A percentile compares a stretch with the other conserved stretches of the same genome.
Conservation (phyloP, 116 monocot species). For the Cymodocea nodosa region DNA sequence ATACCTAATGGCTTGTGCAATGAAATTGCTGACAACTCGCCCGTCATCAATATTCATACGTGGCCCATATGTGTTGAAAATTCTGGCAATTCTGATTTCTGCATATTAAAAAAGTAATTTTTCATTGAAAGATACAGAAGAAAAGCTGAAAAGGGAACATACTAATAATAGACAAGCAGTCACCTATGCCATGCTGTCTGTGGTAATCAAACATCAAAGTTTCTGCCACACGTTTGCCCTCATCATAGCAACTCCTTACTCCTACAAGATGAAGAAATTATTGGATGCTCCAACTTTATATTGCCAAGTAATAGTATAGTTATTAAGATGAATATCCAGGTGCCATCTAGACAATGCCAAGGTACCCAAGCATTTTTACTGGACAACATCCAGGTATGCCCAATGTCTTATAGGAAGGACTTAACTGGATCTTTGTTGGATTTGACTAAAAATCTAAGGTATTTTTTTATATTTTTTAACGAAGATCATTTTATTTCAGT, state of each 20-base stretch:
- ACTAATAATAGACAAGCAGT: neutral
- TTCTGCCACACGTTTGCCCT: constrained; percentile 93
- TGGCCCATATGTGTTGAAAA: constrained; percentile 91
- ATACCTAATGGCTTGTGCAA: constrained; percentile 78
- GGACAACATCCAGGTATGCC: too few relatives aligned
- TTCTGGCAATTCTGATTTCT: constrained; percentile 95
- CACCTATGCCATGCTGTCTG: constrained; percentile 83
- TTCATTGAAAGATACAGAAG: neutral
- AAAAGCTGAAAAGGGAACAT: neutral
- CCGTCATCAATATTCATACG: constrained; percentile 98
- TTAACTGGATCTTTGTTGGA: too few relatives aligned
- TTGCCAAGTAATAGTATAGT: too few relatives aligned
- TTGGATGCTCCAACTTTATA: too few relatives aligned
- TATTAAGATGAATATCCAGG: too few relatives aligned
- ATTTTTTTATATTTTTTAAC: too few relatives aligned
- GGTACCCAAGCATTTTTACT: too few relatives aligned
- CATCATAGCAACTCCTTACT: constrained; percentile 92
- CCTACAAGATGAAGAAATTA: constrained; percentile 24
- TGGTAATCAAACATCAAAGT: constrained; percentile 92
- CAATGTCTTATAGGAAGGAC: too few relatives aligned
- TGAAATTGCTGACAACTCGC: constrained; percentile 92
- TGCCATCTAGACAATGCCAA: too few relatives aligned
- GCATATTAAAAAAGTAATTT: neutral
- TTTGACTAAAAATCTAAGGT: too few relatives aligned
- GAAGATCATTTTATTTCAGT: too few relatives aligned